These are phyloP conservation scores for Jimgerdemannia flammicorona DNA, from an alignment of 192 early-diverging fungal species.

Conservation along the genomic window DNA sequence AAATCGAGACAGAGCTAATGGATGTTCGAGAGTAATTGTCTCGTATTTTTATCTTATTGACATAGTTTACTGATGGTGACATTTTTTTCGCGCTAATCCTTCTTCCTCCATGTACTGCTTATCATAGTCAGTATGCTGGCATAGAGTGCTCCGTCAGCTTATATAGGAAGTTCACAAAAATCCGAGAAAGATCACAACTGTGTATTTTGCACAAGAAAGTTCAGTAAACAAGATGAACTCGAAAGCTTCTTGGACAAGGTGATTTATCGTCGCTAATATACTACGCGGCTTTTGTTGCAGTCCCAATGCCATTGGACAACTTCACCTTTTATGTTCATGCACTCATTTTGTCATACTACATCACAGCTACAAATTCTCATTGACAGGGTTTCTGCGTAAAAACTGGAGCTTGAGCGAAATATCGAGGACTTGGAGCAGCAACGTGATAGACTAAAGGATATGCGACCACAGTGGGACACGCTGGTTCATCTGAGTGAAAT, in stretches of 20 bases:
- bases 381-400: conserved; percentile 29
- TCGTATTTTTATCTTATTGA: background rate
- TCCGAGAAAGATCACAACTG: conserved; percentile 66
- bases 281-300: too few relatives aligned
- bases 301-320: too few relatives aligned
- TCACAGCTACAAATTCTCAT: conserved; percentile 33
- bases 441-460: conserved; percentile 22
- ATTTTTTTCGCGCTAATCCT: background rate
- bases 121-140: conserved; percentile 10
- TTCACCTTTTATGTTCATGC: background rate
- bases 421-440: conserved; percentile 33
- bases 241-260: conserved; percentile 35
- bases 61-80: background rate
- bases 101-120: background rate
- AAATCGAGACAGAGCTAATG: background rate
- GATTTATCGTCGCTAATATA: background rate
- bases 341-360: conserved; percentile 22
- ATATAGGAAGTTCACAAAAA: conserved; percentile 61
- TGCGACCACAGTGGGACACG: conserved; percentile 42
- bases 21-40: background rate
- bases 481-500: conserved; percentile 34
- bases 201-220: conserved; percentile 79
- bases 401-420: conserved; percentile 32
- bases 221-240: conserved; percentile 50
- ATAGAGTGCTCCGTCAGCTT: conserved; percentile 51